Evolutionary conservation across 495 filamentous ascomycete genomes (phyloP).

Genomic region (Lophium mytilinum): DNA sequence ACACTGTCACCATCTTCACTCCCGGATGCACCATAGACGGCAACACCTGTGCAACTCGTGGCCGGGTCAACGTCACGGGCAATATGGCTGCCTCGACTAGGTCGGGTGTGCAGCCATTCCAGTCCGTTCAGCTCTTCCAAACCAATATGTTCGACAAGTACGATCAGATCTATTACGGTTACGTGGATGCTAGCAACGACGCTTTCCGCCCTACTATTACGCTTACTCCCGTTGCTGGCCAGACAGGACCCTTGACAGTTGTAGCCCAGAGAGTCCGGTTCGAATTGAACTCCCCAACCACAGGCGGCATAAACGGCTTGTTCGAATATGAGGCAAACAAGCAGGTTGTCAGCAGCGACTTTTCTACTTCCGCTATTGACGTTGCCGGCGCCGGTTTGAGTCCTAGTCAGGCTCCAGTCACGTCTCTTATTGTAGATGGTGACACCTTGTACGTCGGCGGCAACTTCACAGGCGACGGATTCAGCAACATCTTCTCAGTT

Average conservation of each 20-base stretch:
- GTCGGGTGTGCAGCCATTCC: slow-evolving; percentile 30
- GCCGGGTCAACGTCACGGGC: slow-evolving; percentile 71
- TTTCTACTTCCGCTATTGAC: slow-evolving; percentile 65
- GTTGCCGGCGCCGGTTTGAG: slow-evolving; percentile 59
- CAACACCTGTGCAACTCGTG: slow-evolving; percentile 58
- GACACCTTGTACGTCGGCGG: slow-evolving; percentile 68
- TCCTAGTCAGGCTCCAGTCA: slow-evolving; percentile 52
- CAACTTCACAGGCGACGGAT: slow-evolving; percentile 63
- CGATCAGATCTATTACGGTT: slow-evolving; percentile 78
- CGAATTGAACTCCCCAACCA: slow-evolving; percentile 54
- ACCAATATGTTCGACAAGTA: slow-evolving; percentile 94
- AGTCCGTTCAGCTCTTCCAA: slow-evolving; percentile 56
- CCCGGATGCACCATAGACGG: slow-evolving; percentile 80
- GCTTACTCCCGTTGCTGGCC: slow-evolving; percentile 57
- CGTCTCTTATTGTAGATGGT: slow-evolving; percentile 49
- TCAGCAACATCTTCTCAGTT: slow-evolving; percentile 69
- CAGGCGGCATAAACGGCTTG: slow-evolving; percentile 72
- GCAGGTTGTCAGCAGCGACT: slow-evolving; percentile 50
- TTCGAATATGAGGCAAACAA: slow-evolving; percentile 77
- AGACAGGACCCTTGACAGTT: slow-evolving; percentile 57
- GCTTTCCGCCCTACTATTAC: slow-evolving; percentile 77
- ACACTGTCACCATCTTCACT: slow-evolving; percentile 79
- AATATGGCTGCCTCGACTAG: slow-evolving; percentile 47
- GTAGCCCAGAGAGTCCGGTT: slow-evolving; percentile 85
- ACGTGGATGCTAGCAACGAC: slow-evolving; percentile 64